Evolutionary conservation across 164 flowering plant species (phyloP), one percentile per base, ranked within the genome.

Genomic region (Berberis thunbergii): DNA sequence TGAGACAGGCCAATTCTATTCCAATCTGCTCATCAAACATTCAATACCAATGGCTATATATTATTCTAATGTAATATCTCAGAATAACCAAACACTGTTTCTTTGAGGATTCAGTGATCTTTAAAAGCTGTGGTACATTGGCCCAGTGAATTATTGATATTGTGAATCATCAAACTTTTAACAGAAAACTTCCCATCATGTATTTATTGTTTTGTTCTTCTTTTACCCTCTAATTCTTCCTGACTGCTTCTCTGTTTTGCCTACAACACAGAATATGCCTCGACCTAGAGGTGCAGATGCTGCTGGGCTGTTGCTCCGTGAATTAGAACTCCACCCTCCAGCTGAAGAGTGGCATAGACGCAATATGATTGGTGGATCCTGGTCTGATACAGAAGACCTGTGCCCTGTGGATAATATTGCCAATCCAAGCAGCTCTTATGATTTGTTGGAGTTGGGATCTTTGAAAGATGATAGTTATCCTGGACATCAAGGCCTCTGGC

Each of bases 201-300:
- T 11, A 6, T 11, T 48, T 63, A 53, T 1, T 48, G 7, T 42
- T 2, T 7, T n/a, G 40, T 45, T 59, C 41, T 59, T 39, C 12
- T 43, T 54, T 57, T 3, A 26, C 26, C 26, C 26, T 26, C 26
- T 26, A 26, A 26, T 3, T 48, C 44, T 49, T 6, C 41, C n/a
- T 49, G 26, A 43, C 45, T 64, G 6, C 61, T 66, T 46, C 7
- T 58, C 59, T 53, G 2, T 6, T 64, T 43, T 43, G 40, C 45
- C 53, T 53, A 44, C 45, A 54, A 9, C 45, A 41, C 80, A 95
- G 99, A 86, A 91, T 72, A 91, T 95, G 97, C 99, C 99, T 54
- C 84, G 99, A 52, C 99, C 99, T 48, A 89, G 97, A 80, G 99
- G 99, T 69, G 99, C 99, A 59, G 99, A 95, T 84, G 99, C 99